Evolutionary conservation across 2,329 filamentous ascomycete genomes (phyloP), one percentile per base, ranked within the genome.

Genomic region (Akanthomyces dipterigenus): DNA sequence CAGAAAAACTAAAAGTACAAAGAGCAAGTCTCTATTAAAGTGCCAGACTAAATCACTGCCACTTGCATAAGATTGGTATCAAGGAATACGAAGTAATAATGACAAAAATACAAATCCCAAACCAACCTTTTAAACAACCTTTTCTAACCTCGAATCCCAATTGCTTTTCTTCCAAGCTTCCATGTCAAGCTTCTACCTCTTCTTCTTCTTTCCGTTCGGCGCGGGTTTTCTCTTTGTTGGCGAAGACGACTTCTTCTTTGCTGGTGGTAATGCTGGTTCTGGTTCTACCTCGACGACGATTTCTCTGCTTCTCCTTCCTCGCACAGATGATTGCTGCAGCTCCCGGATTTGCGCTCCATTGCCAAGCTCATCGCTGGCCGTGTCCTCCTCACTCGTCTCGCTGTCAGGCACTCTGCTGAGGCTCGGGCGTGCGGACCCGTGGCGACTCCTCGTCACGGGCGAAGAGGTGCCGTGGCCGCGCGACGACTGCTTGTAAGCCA

Each of bases 191-290:
- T 55, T 20, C 54, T 56, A 45, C 54, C 60, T 77, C 68, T 72
- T 73, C 65, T 75, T 68, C 65, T 68, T 71, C 58, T 65, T 63
- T 38, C 67, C 67, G 16, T 67, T 67, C 24, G 66, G 68, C 31
- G 70, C 69, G 6, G 71, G 65, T 61, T 77, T 80, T 64, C 74
- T 72, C 68, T 79, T 79, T n/a, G 69, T 65, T 20, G 76, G 71
- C 45, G 76, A 73, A 62, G 75, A 72, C 63, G 74, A 69, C 65
- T 76, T 78, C 71, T 78, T 80, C 67, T 73, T 75, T 20, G 63
- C 55, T 45, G 68, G 59, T 53, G 71, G 69, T 26, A 69, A 67
- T 55, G 71, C 69, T 18, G 70, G 66, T 16, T 72, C 70, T 28
- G 69, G 68, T 55, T 71, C 70, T 18, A 72, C 73, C 62, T 77